phyloP scores from a whole-genome alignment of 176 grass and related monocot species.

The Carex pumila region DNA sequence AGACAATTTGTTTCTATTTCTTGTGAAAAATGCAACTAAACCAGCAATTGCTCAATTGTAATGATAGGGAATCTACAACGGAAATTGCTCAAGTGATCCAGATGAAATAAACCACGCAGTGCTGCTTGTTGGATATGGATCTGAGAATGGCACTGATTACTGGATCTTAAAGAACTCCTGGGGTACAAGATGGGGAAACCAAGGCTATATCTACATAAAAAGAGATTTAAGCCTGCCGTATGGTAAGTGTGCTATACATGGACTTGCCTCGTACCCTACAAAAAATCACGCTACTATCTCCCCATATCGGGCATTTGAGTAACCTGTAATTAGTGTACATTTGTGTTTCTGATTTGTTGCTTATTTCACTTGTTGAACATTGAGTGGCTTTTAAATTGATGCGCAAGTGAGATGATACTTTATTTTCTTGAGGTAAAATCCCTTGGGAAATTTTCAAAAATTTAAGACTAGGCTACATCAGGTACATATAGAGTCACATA shows the following conservation, averaged over 20 bases:
- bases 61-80: slow-evolving; percentile 41
- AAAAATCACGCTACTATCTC: slow-evolving; percentile 17
- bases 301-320: background rate
- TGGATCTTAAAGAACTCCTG: slow-evolving; percentile 53
- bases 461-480: background rate
- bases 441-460: background rate
- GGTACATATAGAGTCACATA: background rate
- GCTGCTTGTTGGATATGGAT: slow-evolving; percentile 45
- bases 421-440: background rate
- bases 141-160: slow-evolving; percentile 24
- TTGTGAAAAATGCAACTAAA: background rate
- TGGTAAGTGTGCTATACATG: slow-evolving; percentile 39
- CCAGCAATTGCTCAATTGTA: background rate
- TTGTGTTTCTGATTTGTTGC: background rate
- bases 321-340: slow-evolving; percentile 1
- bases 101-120: slow-evolving; percentile 49
- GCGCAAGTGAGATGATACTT: background rate
- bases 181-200: slow-evolving; percentile 36
- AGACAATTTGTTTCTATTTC: background rate
- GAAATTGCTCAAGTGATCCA: slow-evolving; percentile 38
- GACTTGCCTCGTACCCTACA: slow-evolving; percentile 43
- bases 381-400: background rate
- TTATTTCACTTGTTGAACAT: background rate
- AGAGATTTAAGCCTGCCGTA: slow-evolving; percentile 22
- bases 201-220: slow-evolving; percentile 47